Evolutionary conservation across 176 grass and related monocot genomes (phyloP).

Genomic region (Metroxylon sagu): DNA sequence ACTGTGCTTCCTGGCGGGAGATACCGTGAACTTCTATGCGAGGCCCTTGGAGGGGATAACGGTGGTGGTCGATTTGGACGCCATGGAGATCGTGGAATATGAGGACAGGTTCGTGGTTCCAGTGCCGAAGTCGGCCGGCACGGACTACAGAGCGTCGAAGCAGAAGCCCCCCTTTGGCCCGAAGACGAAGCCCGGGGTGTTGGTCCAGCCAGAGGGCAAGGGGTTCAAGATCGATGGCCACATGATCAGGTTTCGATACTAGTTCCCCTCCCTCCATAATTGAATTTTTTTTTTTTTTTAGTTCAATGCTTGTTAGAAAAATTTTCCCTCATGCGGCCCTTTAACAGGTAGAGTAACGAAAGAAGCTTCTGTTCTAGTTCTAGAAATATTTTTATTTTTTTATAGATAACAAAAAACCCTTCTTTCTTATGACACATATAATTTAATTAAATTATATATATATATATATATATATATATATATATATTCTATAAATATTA

Average conservation of each 20-base stretch:
- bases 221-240: constrained; percentile 44
- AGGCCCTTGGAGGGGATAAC: constrained; percentile 60
- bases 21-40: constrained; percentile 45
- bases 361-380: no score
- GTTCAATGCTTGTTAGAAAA: no score
- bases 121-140: constrained; percentile 47
- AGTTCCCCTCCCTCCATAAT: background rate
- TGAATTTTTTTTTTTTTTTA: no score
- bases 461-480: no score
- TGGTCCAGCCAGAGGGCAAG: constrained; percentile 34
- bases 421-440: no score
- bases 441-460: no score
- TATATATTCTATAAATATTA: no score
- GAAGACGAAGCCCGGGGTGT: constrained; percentile 13
- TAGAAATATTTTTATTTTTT: no score
- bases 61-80: constrained; percentile 58
- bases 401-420: no score
- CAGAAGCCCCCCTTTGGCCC: constrained; percentile 20
- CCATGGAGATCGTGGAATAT: constrained; percentile 55
- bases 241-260: constrained; percentile 30
- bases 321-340: no score
- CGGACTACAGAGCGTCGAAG: constrained; percentile 41
- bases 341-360: no score
- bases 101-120: constrained; percentile 31
- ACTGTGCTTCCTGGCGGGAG: constrained; percentile 37